Base-by-base conservation (phyloP, 805 yeast genomes). In the Schwanniomyces yamadae region DNA sequence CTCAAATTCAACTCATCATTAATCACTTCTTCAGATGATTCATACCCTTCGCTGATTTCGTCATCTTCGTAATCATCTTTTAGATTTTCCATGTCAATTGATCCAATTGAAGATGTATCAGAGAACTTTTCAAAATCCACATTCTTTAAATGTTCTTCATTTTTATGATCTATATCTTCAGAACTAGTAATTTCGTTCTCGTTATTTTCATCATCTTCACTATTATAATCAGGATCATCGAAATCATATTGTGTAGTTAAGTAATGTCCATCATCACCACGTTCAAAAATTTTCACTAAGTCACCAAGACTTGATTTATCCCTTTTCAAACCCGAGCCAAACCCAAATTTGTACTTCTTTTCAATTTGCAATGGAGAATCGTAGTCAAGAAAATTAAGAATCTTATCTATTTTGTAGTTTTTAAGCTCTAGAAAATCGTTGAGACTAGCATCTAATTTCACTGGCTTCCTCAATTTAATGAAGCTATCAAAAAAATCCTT, bases 201-300 rank as follows among this genome's bases (percentile, higher is more conserved):
- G 5, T 35, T 46, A 9, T 24, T 43, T 11, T 34, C 46, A 2
- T 44, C 48, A 3, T 23, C 36, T 17, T 39, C 46, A 4, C 33
- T 40, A n/a, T 30, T 33, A 9, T 5, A 29, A 13, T 58, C 65
- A 4, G 58, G 57, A 15, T 36, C 35, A 25, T 54, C 57, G 39
- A 73, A 73, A 32, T 73, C 80, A 49, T 84, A 84, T 45, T 84
- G 90, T 0, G 90, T 84, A 1, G 90, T 84, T 52, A 83, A 61
- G 45, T 84, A 83, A 38, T 73, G 66, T 0, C 65, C 56, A 19
- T 58, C 69, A 12, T 74, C 75, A 1, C 76, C 79, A 3, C 47
- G 29, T 19, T 52, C 37, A 18, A 80, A 46, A 40, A 57, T 63
- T 0, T 56, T 50, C 34, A 80, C 54, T 31, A 84, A 68, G 13